Evolutionary conservation across 345 rosid species (phyloP).

Genomic region (Anastatica hierochuntica): DNA sequence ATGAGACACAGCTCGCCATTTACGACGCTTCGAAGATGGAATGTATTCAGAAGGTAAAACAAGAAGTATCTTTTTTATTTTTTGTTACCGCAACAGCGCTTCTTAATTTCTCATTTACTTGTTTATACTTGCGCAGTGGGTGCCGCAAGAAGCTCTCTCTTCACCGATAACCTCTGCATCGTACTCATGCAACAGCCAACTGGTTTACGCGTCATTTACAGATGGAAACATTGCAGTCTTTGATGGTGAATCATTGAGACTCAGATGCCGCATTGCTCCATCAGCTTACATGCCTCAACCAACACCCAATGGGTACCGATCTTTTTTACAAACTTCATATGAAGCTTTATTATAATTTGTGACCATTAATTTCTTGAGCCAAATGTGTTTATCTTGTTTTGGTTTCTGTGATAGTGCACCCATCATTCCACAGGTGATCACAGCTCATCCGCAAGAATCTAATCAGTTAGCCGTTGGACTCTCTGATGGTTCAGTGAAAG

Average conservation of each 20-base stretch:
- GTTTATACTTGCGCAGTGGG: slow-evolving; percentile 49
- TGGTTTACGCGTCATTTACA: slow-evolving; percentile 56
- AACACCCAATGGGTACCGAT: slow-evolving; percentile 41
- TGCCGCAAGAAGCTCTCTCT: slow-evolving; percentile 63
- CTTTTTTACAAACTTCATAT: not conserved
- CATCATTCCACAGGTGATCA: slow-evolving; percentile 58
- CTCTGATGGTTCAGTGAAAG: slow-evolving; percentile 72
- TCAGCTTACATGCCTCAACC: slow-evolving; percentile 54
- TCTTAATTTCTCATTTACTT: not conserved
- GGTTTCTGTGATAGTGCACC: slow-evolving; percentile 41
- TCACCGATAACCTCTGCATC: slow-evolving; percentile 66
- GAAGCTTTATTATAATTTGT: not conserved
- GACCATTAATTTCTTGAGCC: not conserved
- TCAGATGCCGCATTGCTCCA: slow-evolving; percentile 76
- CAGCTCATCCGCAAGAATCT: slow-evolving; percentile 67
- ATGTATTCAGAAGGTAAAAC: slow-evolving; percentile 44
- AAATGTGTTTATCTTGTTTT: not conserved
- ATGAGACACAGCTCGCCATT: slow-evolving; percentile 67
- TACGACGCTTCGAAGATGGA: slow-evolving; percentile 72
- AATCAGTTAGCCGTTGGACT: slow-evolving; percentile 75
- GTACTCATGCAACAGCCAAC: slow-evolving; percentile 82
- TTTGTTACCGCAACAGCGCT: not conserved
- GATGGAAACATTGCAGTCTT: slow-evolving; percentile 80
- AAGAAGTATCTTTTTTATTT: not conserved
- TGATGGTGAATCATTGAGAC: slow-evolving; percentile 65